Evolutionary conservation across 805 yeast genomes (phyloP).

Genomic region (Kuraishia molischiana): DNA sequence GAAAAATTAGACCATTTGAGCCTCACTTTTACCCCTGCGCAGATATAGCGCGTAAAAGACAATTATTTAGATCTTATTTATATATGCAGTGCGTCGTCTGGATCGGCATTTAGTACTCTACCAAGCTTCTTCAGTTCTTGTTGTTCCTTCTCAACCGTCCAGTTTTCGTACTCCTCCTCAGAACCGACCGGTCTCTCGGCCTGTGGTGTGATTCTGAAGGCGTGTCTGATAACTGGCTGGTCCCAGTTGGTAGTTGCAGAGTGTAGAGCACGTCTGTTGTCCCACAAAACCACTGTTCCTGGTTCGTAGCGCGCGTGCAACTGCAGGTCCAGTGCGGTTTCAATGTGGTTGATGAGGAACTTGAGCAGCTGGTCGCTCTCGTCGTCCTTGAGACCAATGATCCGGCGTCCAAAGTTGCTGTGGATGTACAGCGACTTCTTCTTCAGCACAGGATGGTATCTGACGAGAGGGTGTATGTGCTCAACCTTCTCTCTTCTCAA

Average conservation of each 20-base stretch:
- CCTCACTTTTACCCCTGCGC: too few relatives aligned
- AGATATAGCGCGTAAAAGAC: too few relatives aligned
- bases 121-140: not conserved
- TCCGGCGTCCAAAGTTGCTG: slow-evolving; percentile 52
- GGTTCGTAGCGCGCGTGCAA: slow-evolving; percentile 66
- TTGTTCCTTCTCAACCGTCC: slow-evolving; percentile 7
- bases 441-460: slow-evolving; percentile 65
- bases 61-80: too few relatives aligned
- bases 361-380: slow-evolving; percentile 55
- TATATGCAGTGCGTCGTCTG: not conserved
- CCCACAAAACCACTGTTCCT: slow-evolving; percentile 68
- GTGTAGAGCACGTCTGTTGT: slow-evolving; percentile 63
- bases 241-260: slow-evolving; percentile 68
- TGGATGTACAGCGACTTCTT: slow-evolving; percentile 50
- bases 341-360: slow-evolving; percentile 44
- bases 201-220: slow-evolving; percentile 62
- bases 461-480: slow-evolving; percentile 58
- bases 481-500: slow-evolving; percentile 58
- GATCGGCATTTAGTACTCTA: not conserved
- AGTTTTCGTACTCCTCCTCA: slow-evolving; percentile 19
- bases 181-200: slow-evolving; percentile 54
- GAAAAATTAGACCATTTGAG: too few relatives aligned
- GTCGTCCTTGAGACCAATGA: slow-evolving; percentile 63
- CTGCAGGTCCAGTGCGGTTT: slow-evolving; percentile 48
- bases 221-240: slow-evolving; percentile 57